Percentiles rank a stretch among this genome's conserved stretches.
These are phyloP conservation scores for Lentinula aciculospora DNA, from an alignment of 768 basidiomycete species.

Conservation along the genomic window DNA sequence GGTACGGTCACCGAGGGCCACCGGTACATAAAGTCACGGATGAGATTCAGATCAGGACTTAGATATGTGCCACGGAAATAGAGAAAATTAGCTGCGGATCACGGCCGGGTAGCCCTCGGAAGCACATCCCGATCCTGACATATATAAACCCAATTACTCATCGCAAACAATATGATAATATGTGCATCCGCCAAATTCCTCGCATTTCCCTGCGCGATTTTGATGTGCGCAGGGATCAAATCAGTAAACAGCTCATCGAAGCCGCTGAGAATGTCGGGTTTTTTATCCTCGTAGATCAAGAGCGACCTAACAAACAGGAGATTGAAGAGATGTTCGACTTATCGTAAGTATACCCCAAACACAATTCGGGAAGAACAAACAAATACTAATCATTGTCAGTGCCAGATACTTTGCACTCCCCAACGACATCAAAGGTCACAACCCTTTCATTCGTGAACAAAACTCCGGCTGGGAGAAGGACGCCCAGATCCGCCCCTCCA, in stretches of 20 bases:
- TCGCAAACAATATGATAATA: not conserved
- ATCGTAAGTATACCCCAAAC: not conserved
- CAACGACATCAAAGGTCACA: not conserved
- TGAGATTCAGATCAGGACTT: too few species aligned
- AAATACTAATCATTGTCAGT: not conserved
- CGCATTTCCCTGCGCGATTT: not conserved
- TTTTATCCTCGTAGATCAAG: not conserved
- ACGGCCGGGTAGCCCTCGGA: not conserved
- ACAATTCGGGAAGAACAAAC: not conserved
- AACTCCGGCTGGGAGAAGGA: not conserved
- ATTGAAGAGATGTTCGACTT: not conserved
- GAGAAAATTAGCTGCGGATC: too few species aligned
- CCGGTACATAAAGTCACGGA: too few species aligned
- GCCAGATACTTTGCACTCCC: not conserved
- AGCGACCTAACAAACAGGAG: not conserved
- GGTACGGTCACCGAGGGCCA: too few species aligned
- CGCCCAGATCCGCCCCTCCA: conserved; percentile 3
- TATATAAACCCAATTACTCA: not conserved
- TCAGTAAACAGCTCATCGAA: not conserved
- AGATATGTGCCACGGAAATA: too few species aligned
- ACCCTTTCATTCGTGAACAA: not conserved
- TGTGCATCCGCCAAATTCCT: not conserved
- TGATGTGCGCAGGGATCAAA: not conserved
- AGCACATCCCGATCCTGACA: not conserved
- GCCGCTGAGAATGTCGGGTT: not conserved